phyloP scores from a whole-genome alignment of 2,329 filamentous ascomycete genomes.

The Microsporum canis region DNA sequence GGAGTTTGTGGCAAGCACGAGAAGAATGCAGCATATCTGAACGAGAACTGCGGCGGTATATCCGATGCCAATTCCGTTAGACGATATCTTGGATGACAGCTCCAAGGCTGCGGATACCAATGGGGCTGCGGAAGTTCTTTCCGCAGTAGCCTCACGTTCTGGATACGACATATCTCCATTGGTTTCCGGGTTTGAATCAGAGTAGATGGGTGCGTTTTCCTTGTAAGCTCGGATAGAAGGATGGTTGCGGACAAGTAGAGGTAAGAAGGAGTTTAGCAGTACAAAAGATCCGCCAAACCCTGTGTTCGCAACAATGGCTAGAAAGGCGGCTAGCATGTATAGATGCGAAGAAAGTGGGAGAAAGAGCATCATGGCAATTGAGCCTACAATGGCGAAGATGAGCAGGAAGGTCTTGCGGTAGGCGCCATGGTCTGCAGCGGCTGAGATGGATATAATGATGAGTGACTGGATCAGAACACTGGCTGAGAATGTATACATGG shows the following conservation, averaged over 20 bases:
- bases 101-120: conserved; percentile 53
- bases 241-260: conserved; percentile 79
- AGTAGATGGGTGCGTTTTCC: conserved; percentile 1
- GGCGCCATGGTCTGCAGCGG: conserved; percentile 84
- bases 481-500: conserved; percentile 73
- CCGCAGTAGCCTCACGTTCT: background rate
- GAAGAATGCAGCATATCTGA: conserved; percentile 67
- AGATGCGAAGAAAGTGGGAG: conserved; percentile 62
- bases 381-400: conserved; percentile 71
- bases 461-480: conserved; percentile 82
- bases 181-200: background rate
- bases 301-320: conserved; percentile 85
- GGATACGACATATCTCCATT: background rate
- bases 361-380: conserved; percentile 77
- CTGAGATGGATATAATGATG: conserved; percentile 90
- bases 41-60: conserved; percentile 79
- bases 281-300: conserved; percentile 94
- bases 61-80: conserved; percentile 84
- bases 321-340: conserved; percentile 68
- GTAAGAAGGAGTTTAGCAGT: conserved; percentile 86
- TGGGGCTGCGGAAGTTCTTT: conserved; percentile 21
- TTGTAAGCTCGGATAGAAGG: conserved; percentile 39
- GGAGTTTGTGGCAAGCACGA: conserved; percentile 61
- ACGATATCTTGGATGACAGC: conserved; percentile 81
- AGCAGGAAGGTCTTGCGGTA: conserved; percentile 83